phyloP scores from a whole-genome alignment of 2,329 filamentous ascomycete species.

The Colletotrichum somersetense region DNA sequence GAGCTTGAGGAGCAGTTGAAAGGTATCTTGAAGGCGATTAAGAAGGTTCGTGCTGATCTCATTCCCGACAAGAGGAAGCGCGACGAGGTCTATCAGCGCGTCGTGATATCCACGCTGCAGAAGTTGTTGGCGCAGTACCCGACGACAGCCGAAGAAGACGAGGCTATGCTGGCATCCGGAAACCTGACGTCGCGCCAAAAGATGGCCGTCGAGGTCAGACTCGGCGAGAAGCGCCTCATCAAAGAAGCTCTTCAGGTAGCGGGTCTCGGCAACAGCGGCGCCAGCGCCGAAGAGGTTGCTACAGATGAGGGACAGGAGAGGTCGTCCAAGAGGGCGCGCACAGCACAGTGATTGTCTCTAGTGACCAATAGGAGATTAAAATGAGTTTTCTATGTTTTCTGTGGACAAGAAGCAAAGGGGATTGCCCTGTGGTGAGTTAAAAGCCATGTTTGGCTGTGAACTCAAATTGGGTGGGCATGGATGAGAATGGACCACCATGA shows the following conservation, averaged over 20 bases:
- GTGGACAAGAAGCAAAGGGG: neutral
- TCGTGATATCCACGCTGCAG: slow-evolving; percentile 55
- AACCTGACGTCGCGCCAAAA: slow-evolving; percentile 53
- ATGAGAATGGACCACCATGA: neutral
- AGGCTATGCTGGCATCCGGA: slow-evolving; percentile 50
- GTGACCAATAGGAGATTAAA: too few species aligned
- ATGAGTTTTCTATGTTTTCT: neutral
- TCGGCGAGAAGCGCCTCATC: slow-evolving; percentile 79
- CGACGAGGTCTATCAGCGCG: slow-evolving; percentile 59
- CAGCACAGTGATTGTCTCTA: slow-evolving; percentile 1
- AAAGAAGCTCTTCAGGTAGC: slow-evolving; percentile 58
- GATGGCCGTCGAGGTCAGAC: slow-evolving; percentile 76
- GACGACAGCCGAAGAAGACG: slow-evolving; percentile 57
- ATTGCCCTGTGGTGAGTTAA: neutral
- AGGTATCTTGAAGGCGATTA: slow-evolving; percentile 61
- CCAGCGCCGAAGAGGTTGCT: slow-evolving; percentile 41
- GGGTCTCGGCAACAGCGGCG: slow-evolving; percentile 43
- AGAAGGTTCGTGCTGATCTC: slow-evolving; percentile 57
- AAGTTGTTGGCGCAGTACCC: slow-evolving; percentile 56
- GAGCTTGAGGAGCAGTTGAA: slow-evolving; percentile 67
- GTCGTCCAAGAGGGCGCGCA: slow-evolving; percentile 49
- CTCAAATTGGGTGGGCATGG: too few species aligned
- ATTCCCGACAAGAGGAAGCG: slow-evolving; percentile 64
- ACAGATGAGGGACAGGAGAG: slow-evolving; percentile 47
- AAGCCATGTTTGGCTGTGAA: too few species aligned